These are phyloP conservation scores for Wickerhamiella galacta DNA, from an alignment of 805 yeast genomes.

Conservation along the genomic window DNA sequence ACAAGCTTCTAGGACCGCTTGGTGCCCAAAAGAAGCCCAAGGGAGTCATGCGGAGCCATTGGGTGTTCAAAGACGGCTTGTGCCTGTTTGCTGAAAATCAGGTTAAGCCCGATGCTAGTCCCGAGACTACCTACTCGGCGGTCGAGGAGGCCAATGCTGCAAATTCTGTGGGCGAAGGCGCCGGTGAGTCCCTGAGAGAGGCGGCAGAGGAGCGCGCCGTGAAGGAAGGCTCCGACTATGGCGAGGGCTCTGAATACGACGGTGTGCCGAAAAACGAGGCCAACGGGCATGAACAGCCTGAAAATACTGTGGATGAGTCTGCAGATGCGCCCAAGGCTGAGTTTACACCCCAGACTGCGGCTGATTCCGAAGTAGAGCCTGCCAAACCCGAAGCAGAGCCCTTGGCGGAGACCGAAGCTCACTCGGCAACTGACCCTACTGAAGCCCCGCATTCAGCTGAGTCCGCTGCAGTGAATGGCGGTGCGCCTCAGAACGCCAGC, in stretches of 20 bases:
- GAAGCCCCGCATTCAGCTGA: neutral
- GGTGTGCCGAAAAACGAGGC: too few species aligned
- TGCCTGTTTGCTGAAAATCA: conserved; percentile 36
- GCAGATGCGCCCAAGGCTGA: too few species aligned
- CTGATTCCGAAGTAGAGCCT: too few species aligned
- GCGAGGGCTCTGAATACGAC: neutral
- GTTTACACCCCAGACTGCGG: too few species aligned
- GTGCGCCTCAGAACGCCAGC: neutral
- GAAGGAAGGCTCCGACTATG: neutral
- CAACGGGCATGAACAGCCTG: neutral
- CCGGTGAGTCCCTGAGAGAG: neutral
- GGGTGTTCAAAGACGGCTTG: conserved; percentile 70
- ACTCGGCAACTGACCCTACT: neutral
- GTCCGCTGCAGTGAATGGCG: neutral
- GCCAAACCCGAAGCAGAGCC: too few species aligned
- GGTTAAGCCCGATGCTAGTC: conserved; percentile 29
- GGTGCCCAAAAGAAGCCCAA: conserved; percentile 72
- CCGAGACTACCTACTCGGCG: conserved; percentile 16
- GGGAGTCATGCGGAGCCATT: conserved; percentile 79
- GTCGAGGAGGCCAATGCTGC: conserved; percentile 6
- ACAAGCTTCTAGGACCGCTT: conserved; percentile 47
- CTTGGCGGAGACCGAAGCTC: neutral
- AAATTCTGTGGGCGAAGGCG: conserved; percentile 3
- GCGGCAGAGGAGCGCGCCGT: too few species aligned
- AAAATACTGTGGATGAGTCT: too few species aligned